Percentiles rank a stretch among this genome's conserved stretches.
These are phyloP conservation scores for Termitomyces sp. DNA, from an alignment of 768 basidiomycete species.

Conservation along the genomic window DNA sequence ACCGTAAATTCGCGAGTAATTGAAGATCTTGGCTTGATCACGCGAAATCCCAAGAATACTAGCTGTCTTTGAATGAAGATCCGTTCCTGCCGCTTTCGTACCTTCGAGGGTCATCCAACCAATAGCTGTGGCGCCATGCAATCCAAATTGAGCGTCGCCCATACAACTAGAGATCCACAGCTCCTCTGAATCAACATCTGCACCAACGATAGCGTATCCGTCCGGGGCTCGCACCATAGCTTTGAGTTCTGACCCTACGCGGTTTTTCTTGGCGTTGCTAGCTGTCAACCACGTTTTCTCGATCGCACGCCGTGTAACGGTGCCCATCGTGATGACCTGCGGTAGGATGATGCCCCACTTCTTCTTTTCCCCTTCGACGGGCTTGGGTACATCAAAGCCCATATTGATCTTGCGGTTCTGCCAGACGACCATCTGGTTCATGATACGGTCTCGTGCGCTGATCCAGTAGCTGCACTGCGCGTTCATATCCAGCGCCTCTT, in stretches of 20 bases:
- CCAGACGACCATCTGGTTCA: slow-evolving; percentile 93
- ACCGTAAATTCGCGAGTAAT: slow-evolving; percentile 98
- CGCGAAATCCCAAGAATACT: slow-evolving; percentile 88
- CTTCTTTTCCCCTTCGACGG: slow-evolving; percentile 15
- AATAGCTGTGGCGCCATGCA: slow-evolving; percentile 93
- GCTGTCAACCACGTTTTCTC: slow-evolving; percentile 99
- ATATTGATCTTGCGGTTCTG: slow-evolving; percentile 47
- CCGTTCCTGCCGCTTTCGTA: slow-evolving; percentile 90
- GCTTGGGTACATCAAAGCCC: slow-evolving; percentile 34
- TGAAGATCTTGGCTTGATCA: slow-evolving; percentile 97
- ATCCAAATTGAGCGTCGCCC: slow-evolving; percentile 96
- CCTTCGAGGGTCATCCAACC: slow-evolving; percentile 99
- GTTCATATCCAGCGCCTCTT: slow-evolving; percentile 85
- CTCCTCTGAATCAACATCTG: slow-evolving; percentile 98
- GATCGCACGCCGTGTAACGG: slow-evolving; percentile 94
- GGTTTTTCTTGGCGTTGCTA: slow-evolving; percentile 95
- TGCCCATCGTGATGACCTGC: slow-evolving; percentile 97
- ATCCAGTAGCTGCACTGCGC: slow-evolving; percentile 98
- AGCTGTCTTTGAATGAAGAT: slow-evolving; percentile 95
- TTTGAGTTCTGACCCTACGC: slow-evolving; percentile 97
- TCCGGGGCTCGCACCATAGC: slow-evolving; percentile 94
- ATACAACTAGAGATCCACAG: slow-evolving; percentile 98
- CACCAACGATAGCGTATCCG: slow-evolving; percentile 93
- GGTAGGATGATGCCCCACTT: slow-evolving; percentile 92
- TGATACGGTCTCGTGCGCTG: slow-evolving; percentile 83